Percentiles rank a stretch among this genome's conserved stretches.
These are phyloP conservation scores for Helichrysum umbraculigerum DNA, from an alignment of 129 eudicot species.

Conservation along the genomic window DNA sequence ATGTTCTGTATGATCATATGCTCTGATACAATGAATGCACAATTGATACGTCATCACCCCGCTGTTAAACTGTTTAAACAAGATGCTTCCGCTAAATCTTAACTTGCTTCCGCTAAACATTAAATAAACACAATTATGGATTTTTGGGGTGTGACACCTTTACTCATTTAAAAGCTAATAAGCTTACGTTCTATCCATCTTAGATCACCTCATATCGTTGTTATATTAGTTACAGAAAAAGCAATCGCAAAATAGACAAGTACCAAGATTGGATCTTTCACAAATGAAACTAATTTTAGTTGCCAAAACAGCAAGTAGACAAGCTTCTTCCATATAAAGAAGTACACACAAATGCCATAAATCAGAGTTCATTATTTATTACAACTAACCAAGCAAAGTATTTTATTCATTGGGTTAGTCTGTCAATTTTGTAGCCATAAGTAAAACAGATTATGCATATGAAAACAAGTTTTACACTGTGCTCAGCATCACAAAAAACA, in stretches of 20 bases:
- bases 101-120: no score
- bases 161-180: not conserved
- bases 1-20: no score
- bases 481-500: not conserved
- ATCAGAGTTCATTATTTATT: not conserved
- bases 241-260: constrained; percentile 6
- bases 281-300: constrained; percentile 25
- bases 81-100: no score
- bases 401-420: not conserved
- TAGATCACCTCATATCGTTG: not conserved
- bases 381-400: not conserved
- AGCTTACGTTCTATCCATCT: constrained; percentile 7
- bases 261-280: constrained; percentile 22
- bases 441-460: not conserved
- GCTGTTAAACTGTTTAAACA: no score
- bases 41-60: no score
- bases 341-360: constrained; percentile 20
- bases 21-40: no score
- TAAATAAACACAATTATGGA: no score
- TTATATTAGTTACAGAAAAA: constrained; percentile 13
- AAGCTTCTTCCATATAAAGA: constrained; percentile 16
- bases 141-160: no score
- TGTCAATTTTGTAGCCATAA: not conserved
- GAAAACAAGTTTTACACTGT: not conserved
- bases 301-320: constrained; percentile 25